Evolutionary conservation across 441 rosid species (phyloP), one percentile per base, ranked within the genome.

Genomic region (Erodium chrysanthum): DNA sequence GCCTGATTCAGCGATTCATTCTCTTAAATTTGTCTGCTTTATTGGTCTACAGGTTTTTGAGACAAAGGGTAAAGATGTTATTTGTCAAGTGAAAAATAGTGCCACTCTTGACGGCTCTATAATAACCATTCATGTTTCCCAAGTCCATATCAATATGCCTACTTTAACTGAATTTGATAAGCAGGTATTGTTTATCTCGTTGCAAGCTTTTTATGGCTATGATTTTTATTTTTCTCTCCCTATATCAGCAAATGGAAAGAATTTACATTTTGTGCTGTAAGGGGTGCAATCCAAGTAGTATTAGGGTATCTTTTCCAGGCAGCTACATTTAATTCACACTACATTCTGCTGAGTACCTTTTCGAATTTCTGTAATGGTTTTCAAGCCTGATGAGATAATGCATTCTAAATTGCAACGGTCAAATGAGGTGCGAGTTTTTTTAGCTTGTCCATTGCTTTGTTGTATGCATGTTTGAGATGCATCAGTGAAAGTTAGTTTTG

Each of bases 151-250:
- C 25, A 66, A 69, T 61, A 64, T 74, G 69, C 70, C 73, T 65
- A 70, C 77, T 9, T 65, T 74, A 74, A 74, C 77, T 23, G 77
- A 70, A 23, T 46, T 69, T n/a, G 77, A 74, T 58, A 74, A 74
- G 25, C 63, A 65, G 77, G 77, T 69, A 69, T 18, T 33, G 40
- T 31, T 60, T 7, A 3, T 27, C 8, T 12, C 12, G 5, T 12
- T 65, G 7, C 29, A 44, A 63, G 33, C 14, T 63, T 25, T 10
- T 10, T 11, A 33, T 63, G 4, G 59, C 25, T 20, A 20, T 12
- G 7, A 7, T 31, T 59, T 69, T 50, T 54, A 25, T 17, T 17
- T 31, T 50, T 37, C 25, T 65, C 37, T 50, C 25, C 31, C 64
- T 4, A 15, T 48, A 21, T 22, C 29, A 21, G 62, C 29, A 58